Conservation (phyloP, 495 filamentous ascomycete species). For the Ramalina peruviana region DNA sequence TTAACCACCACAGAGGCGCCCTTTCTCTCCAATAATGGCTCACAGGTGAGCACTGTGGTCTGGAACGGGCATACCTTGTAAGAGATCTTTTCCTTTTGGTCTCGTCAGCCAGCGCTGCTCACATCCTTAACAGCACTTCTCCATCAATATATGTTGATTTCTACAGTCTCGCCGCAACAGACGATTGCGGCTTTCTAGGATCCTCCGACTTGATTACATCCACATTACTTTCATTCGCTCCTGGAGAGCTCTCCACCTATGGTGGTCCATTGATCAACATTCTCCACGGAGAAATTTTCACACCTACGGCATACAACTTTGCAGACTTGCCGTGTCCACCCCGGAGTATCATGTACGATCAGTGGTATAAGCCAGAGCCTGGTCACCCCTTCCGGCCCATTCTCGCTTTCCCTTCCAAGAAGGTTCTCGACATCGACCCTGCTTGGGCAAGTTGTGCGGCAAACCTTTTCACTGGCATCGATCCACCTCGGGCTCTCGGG, state of each 20-base stretch:
- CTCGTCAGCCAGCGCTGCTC: neutral
- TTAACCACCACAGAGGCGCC: too few species aligned
- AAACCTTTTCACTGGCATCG: neutral
- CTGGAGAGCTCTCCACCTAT: slow-evolving; percentile 6
- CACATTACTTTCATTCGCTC: slow-evolving; percentile 2
- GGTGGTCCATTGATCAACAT: neutral
- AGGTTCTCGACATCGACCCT: slow-evolving; percentile 1
- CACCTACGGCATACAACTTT: neutral
- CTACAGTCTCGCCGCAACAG: slow-evolving; percentile 10
- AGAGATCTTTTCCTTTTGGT: neutral
- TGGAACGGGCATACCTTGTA: slow-evolving; percentile 4
- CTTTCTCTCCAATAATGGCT: neutral
- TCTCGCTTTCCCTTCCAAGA: slow-evolving; percentile 1
- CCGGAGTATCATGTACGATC: neutral
- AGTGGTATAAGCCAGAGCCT: neutral
- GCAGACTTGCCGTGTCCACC: slow-evolving; percentile 6
- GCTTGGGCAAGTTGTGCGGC: neutral
- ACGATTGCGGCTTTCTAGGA: slow-evolving; percentile 1
- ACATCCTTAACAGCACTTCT: neutral
- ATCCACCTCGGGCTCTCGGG: slow-evolving; percentile 4
- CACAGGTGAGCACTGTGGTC: neutral
- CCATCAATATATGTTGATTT: slow-evolving; percentile 6
- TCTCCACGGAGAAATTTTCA: neutral
- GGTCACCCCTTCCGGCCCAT: slow-evolving; percentile 1
- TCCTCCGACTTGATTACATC: neutral